phyloP scores from a whole-genome alignment of 495 filamentous ascomycete species.

The Aspergillus campestris region DNA sequence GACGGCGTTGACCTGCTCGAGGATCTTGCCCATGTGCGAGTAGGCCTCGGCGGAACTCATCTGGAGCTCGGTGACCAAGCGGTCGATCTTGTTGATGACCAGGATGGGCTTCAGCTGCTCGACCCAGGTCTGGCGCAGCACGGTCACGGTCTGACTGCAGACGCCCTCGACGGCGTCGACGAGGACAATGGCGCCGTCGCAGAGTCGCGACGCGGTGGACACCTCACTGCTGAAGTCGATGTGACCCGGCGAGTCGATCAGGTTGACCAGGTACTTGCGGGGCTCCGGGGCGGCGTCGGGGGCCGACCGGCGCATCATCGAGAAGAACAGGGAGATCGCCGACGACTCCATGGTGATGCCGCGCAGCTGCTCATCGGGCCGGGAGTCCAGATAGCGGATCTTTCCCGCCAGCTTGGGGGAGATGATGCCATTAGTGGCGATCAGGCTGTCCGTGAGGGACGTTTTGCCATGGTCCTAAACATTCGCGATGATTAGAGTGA shows the following conservation, averaged over 20 bases:
- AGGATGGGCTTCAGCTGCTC: constrained; percentile 92
- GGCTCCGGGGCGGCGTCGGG: constrained; percentile 60
- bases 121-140: constrained; percentile 89
- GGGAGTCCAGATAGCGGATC: constrained; percentile 94
- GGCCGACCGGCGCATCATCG: constrained; percentile 63
- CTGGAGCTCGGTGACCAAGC: constrained; percentile 83
- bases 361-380: constrained; percentile 91
- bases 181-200: constrained; percentile 88
- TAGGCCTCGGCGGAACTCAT: constrained; percentile 89
- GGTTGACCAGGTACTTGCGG: constrained; percentile 90
- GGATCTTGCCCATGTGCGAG: constrained; percentile 75
- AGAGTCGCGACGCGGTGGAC: constrained; percentile 87
- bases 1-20: constrained; percentile 96
- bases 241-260: constrained; percentile 97
- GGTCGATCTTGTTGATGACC: constrained; percentile 97
- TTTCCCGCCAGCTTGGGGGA: constrained; percentile 95
- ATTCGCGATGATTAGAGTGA: constrained; percentile 5
- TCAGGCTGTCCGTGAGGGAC: constrained; percentile 89
- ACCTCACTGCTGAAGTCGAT: constrained; percentile 99
- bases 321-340: constrained; percentile 94
- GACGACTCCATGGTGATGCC: constrained; percentile 99
- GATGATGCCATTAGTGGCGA: constrained; percentile 99
- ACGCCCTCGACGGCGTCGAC: constrained; percentile 99
- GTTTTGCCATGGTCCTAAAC: constrained; percentile 90
- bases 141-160: constrained; percentile 96